These are phyloP conservation scores for Candida ovalis DNA, from an alignment of 805 yeast genomes.

Conservation along the genomic window DNA sequence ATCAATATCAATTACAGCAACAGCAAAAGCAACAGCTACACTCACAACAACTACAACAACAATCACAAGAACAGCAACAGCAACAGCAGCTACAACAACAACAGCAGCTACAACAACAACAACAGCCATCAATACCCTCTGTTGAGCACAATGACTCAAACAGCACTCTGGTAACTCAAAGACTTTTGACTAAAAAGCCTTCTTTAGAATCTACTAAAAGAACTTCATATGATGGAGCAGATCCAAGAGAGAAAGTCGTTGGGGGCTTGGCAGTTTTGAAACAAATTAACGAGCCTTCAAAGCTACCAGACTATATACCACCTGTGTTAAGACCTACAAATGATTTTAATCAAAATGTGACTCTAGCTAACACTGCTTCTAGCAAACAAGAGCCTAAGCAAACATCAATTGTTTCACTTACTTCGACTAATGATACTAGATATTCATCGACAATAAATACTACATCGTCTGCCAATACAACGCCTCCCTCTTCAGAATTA, in stretches of 20 bases:
- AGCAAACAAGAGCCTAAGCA: slow-evolving; percentile 2
- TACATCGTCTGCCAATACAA: slow-evolving; percentile 4
- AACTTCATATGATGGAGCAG: neutral
- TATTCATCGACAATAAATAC: neutral
- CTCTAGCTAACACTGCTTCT: neutral
- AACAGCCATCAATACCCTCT: neutral
- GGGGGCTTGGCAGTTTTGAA: slow-evolving; percentile 14
- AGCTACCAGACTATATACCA: slow-evolving; percentile 46
- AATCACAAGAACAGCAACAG: neutral
- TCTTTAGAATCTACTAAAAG: neutral
- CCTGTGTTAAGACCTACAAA: slow-evolving; percentile 47
- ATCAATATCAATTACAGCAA: neutral
- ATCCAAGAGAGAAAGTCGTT: slow-evolving; percentile 8
- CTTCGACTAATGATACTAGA: slow-evolving; percentile 10
- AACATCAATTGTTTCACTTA: slow-evolving; percentile 6
- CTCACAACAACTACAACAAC: neutral
- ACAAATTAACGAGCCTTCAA: slow-evolving; percentile 45
- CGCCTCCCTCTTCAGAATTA: slow-evolving; percentile 5
- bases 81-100: too few relatives aligned
- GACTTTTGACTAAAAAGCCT: neutral
- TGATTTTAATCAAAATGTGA: slow-evolving; percentile 4
- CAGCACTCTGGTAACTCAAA: neutral
- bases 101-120: neutral
- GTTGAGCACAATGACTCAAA: neutral
- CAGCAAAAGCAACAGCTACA: neutral